These are phyloP conservation scores for Kodamaea kakaduensis DNA, from an alignment of 805 yeast genomes.

Conservation along the genomic window DNA sequence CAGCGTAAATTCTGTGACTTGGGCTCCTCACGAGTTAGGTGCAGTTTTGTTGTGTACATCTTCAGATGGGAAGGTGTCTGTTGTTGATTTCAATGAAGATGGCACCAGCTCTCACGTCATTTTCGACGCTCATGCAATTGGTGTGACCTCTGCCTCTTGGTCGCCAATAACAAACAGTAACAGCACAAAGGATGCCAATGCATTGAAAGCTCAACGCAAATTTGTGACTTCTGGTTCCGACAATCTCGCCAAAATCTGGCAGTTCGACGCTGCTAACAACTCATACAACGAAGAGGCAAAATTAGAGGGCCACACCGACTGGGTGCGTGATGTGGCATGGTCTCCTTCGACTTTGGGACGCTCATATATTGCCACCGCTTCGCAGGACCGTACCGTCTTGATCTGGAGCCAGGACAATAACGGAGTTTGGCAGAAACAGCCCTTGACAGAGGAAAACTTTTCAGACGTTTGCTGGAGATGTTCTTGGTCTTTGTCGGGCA, in stretches of 20 bases:
- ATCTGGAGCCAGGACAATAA: conserved; percentile 86
- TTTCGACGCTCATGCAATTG: conserved; percentile 84
- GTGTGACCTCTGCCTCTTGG: conserved; percentile 95
- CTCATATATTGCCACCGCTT: conserved; percentile 91
- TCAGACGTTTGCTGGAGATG: conserved; percentile 99
- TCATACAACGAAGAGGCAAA: conserved; percentile 70
- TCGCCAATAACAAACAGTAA: conserved; percentile 54
- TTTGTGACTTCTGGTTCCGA: conserved; percentile 96
- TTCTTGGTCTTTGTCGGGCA: conserved; percentile 95
- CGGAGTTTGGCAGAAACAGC: conserved; percentile 76
- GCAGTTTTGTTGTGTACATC: conserved; percentile 88
- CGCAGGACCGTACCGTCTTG: conserved; percentile 91
- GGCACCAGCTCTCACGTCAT: conserved; percentile 66
- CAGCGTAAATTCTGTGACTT: conserved; percentile 86
- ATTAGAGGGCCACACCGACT: conserved; percentile 88
- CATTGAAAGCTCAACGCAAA: conserved; percentile 51
- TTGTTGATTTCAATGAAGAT: conserved; percentile 86
- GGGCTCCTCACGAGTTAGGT: conserved; percentile 98
- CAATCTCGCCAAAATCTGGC: conserved; percentile 90
- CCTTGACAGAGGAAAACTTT: conserved; percentile 73
- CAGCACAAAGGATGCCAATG: conserved; percentile 26
- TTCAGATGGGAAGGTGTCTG: conserved; percentile 87
- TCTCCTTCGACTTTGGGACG: conserved; percentile 85
- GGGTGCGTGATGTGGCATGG: conserved; percentile 99
- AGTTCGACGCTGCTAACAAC: conserved; percentile 49